phyloP scores from a whole-genome alignment of 495 filamentous ascomycete species.

The Podospora australis region DNA sequence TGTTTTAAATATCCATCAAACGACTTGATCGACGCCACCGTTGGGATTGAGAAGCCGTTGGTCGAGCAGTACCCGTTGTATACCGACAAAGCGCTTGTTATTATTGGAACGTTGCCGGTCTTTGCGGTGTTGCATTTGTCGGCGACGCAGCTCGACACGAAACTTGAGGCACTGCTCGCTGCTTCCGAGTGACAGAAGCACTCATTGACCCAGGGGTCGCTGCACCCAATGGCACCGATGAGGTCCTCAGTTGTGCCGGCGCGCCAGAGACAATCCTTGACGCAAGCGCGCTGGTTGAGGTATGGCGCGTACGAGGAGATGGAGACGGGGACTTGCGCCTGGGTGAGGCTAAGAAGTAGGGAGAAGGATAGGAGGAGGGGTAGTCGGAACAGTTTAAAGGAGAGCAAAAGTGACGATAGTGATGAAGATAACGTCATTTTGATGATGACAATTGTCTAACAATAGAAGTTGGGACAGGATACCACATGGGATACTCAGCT shows the following conservation, averaged over 20 bases:
- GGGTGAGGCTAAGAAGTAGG: background rate
- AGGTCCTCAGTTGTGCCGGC: background rate
- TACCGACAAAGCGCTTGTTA: background rate
- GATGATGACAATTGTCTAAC: too few species aligned
- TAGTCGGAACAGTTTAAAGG: background rate
- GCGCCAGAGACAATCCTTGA: slow-evolving; percentile 12
- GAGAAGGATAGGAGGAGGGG: background rate
- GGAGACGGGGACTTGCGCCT: background rate
- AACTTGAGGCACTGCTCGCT: slow-evolving; percentile 4
- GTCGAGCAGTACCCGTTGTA: slow-evolving; percentile 10
- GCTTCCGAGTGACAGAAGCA: slow-evolving; percentile 7
- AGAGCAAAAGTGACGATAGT: too few species aligned
- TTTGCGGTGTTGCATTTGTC: background rate
- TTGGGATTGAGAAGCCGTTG: slow-evolving; percentile 6
- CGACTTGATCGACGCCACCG: slow-evolving; percentile 6
- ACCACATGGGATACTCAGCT: too few species aligned
- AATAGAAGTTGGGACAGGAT: too few species aligned
- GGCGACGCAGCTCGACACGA: slow-evolving; percentile 4
- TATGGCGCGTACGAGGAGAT: slow-evolving; percentile 3
- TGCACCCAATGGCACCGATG: slow-evolving; percentile 5
- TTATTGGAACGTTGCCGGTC: background rate
- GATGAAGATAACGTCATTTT: too few species aligned
- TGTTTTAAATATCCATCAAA: background rate
- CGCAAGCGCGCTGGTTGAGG: slow-evolving; percentile 6
- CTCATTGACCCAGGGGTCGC: slow-evolving; percentile 3